Evolutionary conservation across 257 asterid genomes (phyloP), one percentile per base, ranked within the genome.

Genomic region (Solanum dulcamara): DNA sequence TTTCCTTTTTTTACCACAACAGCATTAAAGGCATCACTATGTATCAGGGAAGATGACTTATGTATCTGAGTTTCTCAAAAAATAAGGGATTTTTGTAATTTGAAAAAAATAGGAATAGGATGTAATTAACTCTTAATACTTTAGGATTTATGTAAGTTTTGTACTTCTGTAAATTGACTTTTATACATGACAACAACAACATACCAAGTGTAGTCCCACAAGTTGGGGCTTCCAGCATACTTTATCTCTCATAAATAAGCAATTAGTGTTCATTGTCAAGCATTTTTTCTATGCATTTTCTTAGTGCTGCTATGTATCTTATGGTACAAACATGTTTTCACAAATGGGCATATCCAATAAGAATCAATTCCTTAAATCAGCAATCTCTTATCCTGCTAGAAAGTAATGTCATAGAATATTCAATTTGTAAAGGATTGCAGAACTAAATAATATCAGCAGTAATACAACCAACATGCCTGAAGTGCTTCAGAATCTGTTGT

Each of bases 401-500:
- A 77, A 77, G 42, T 46, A 77, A 77, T 28, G 17, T 17, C 3
- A 44, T 44, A 32, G 28, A 77, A 77, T 46, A 17, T 77, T 77
- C 83, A 77, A 46, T 42, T 77, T 17, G 64, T 77, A 77, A 57
- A 48, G 48, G 26, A 48, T 4, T 17, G 64, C 62, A 46, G 42
- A 77, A 77, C 42, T 51, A 77, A 46, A 15, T 9, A 48, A 48
- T 15, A 48, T 46, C 28, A 77, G 62, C 62, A 77, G 38, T 77
- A 37, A 51, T 37, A 85, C 46, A 85, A 84, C 50, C 79, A 17
- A 60, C 87, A 84, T 91, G 92, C 99, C 98, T 95, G 97, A 86
- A 96, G 98, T 81, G 98, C 92, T 85, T 94, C 97, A 60, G 98
- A 94, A 92, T 96, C 99, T 22, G 98, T 96, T 70, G 99, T 91